A percentile compares a stretch with the other conserved stretches of the same genome.
These are phyloP conservation scores for Parascedosporium putredinis DNA, from an alignment of 2,329 filamentous ascomycete species.

Conservation along the genomic window DNA sequence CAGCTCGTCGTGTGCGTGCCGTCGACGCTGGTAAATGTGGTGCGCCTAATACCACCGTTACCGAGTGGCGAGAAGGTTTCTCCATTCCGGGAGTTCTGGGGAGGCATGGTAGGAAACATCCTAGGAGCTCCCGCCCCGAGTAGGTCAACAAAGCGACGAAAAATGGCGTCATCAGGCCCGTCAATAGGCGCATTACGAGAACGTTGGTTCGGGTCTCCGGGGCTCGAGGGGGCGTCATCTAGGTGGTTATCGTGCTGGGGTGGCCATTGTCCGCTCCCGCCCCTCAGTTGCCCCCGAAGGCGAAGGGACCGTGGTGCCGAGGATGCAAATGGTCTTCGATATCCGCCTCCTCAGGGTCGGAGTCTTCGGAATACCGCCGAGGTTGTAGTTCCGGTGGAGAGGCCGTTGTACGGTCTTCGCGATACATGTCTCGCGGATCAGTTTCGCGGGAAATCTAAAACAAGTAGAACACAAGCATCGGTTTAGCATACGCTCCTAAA, in stretches of 20 bases:
- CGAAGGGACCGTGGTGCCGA: conserved; percentile 23
- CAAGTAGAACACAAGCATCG: too few species aligned
- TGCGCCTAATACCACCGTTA: conserved; percentile 2
- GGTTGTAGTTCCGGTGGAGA: conserved; percentile 20
- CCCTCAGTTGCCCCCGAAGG: too few species aligned
- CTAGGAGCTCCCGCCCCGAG: neutral
- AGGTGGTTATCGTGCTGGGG: neutral
- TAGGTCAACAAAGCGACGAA: conserved; percentile 8
- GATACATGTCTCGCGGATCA: conserved; percentile 45
- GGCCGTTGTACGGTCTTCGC: conserved; percentile 18
- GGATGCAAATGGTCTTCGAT: conserved; percentile 42
- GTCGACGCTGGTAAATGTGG: conserved; percentile 5
- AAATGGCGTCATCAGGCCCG: conserved; percentile 2
- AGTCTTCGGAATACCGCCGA: conserved; percentile 26
- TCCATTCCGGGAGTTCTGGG: conserved; percentile 1
- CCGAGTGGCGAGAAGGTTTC: neutral
- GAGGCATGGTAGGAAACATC: neutral
- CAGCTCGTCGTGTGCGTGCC: conserved; percentile 5
- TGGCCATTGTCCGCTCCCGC: conserved; percentile 23
- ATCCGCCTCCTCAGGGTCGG: conserved; percentile 49
- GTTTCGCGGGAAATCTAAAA: conserved; percentile 45
- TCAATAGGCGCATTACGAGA: conserved; percentile 7
- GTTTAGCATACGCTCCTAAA: too few species aligned
- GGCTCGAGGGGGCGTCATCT: neutral
- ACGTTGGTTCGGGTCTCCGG: conserved; percentile 10